These are phyloP conservation scores for Anastatica hierochuntica DNA, from an alignment of 345 rosid genomes.

Conservation along the genomic window DNA sequence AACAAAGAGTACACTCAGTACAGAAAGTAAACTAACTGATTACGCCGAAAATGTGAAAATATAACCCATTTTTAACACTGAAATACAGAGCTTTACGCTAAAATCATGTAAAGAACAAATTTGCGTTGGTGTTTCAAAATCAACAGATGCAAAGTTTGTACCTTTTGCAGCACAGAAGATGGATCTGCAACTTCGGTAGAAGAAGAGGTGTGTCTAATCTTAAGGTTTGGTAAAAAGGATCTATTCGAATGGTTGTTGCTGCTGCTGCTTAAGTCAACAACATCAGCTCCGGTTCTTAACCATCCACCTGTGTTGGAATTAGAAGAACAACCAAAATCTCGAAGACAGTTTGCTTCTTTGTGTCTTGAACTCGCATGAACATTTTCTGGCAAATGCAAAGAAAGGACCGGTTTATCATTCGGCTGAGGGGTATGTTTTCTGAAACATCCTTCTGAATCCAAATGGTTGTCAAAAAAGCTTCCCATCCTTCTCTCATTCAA, in stretches of 20 bases:
- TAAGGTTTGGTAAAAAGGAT: slow-evolving; percentile 29
- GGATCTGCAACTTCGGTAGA: slow-evolving; percentile 24
- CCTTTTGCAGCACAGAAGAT: slow-evolving; percentile 39
- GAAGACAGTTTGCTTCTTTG: slow-evolving; percentile 22
- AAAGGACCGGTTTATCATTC: slow-evolving; percentile 17
- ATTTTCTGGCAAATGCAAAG: slow-evolving; percentile 27
- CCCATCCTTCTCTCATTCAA: slow-evolving; percentile 31
- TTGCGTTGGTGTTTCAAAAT: too few species aligned
- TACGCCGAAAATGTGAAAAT: background rate
- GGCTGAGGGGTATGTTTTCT: slow-evolving; percentile 21
- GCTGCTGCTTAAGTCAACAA: slow-evolving; percentile 27
- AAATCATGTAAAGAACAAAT: background rate
- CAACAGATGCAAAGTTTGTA: slow-evolving; percentile 23
- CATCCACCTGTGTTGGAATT: slow-evolving; percentile 29
- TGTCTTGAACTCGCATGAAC: slow-evolving; percentile 30
- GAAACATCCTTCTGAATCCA: slow-evolving; percentile 29
- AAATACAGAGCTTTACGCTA: background rate
- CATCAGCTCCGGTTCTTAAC: slow-evolving; percentile 23
- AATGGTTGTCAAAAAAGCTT: slow-evolving; percentile 36
- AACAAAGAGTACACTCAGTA: too few species aligned
- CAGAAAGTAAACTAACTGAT: too few species aligned
- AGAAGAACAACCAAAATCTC: slow-evolving; percentile 29
- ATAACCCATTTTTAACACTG: background rate
- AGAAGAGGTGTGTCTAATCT: slow-evolving; percentile 24
- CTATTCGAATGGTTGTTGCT: slow-evolving; percentile 17